A percentile compares a stretch with the other conserved stretches of the same genome.
phyloP scores from a whole-genome alignment of 345 rosid species.

The Geranium brycei region DNA sequence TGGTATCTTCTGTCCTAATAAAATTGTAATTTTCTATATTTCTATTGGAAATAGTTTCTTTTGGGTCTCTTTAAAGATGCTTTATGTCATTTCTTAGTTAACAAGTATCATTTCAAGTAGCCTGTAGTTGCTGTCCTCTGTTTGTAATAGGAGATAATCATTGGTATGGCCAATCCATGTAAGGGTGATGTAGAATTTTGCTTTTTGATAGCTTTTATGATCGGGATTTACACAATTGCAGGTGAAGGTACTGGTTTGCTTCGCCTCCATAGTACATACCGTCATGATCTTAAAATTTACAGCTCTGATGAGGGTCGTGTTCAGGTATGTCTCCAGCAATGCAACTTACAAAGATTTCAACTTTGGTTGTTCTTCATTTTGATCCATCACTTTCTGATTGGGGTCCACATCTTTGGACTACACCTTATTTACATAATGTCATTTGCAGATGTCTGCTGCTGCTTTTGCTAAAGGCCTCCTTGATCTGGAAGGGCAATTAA shows the following conservation, averaged over 20 bases:
- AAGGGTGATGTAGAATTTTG: neutral
- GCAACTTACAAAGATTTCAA: neutral
- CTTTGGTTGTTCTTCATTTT: constrained; percentile 8
- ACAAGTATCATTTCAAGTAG: neutral
- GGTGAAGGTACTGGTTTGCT: constrained; percentile 99
- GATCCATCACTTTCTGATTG: neutral
- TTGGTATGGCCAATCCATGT: neutral
- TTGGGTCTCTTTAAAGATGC: neutral
- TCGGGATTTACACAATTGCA: constrained; percentile 19
- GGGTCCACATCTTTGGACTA: neutral
- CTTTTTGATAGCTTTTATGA: neutral
- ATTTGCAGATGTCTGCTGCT: constrained; percentile 95
- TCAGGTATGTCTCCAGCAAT: constrained; percentile 42
- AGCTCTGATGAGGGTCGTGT: constrained; percentile 99
- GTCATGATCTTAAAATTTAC: constrained; percentile 97
- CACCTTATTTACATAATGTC: constrained; percentile 4
- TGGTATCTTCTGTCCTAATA: neutral
- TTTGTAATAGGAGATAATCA: neutral
- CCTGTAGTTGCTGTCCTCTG: neutral
- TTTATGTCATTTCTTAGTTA: neutral
- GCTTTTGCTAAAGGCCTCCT: constrained; percentile 99
- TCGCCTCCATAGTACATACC: constrained; percentile 96
- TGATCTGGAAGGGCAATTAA: constrained; percentile 95
- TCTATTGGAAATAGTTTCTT: neutral
- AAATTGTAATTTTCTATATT: neutral